Evolutionary conservation across 192 early-diverging fungal genomes (phyloP).

Genomic region (Thoreauomyces humboldtii): DNA sequence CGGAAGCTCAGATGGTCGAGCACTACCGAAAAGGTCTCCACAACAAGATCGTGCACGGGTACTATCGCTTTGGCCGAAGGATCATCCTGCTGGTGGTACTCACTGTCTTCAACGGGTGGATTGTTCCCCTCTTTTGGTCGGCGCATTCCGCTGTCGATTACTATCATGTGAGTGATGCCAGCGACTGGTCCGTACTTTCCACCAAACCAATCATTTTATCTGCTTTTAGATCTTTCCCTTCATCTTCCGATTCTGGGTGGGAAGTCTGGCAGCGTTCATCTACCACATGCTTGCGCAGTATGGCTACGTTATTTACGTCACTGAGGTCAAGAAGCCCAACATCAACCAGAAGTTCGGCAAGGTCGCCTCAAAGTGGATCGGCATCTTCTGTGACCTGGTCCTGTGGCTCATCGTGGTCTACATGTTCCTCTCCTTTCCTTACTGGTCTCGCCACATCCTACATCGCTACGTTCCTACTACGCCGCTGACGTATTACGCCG

Average conservation of each 20-base stretch:
- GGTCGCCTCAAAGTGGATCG: slow-evolving; percentile 23
- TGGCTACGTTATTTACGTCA: slow-evolving; percentile 28
- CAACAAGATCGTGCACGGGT: slow-evolving; percentile 20
- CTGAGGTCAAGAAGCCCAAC: background rate
- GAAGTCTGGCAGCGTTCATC: slow-evolving; percentile 22
- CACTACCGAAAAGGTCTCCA: slow-evolving; percentile 27
- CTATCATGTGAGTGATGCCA: no score
- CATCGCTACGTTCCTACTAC: background rate
- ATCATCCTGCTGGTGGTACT: slow-evolving; percentile 20
- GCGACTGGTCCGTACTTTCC: no score
- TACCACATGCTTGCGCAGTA: slow-evolving; percentile 33
- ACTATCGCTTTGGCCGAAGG: slow-evolving; percentile 31
- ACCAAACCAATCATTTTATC: no score
- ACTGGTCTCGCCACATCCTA: slow-evolving; percentile 9
- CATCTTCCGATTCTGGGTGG: slow-evolving; percentile 29
- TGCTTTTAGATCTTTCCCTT: slow-evolving; percentile 18
- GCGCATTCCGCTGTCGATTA: slow-evolving; percentile 18
- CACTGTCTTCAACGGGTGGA: slow-evolving; percentile 13
- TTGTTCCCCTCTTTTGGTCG: slow-evolving; percentile 26
- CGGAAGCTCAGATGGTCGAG: slow-evolving; percentile 16
- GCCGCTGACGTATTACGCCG: slow-evolving; percentile 18
- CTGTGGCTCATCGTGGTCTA: slow-evolving; percentile 15
- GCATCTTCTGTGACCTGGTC: slow-evolving; percentile 4
- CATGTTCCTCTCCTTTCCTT: slow-evolving; percentile 21
- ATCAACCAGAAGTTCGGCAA: slow-evolving; percentile 15